Base-by-base conservation (phyloP, 106 monocot genomes). In the Dendrobium chrysotoxum region DNA sequence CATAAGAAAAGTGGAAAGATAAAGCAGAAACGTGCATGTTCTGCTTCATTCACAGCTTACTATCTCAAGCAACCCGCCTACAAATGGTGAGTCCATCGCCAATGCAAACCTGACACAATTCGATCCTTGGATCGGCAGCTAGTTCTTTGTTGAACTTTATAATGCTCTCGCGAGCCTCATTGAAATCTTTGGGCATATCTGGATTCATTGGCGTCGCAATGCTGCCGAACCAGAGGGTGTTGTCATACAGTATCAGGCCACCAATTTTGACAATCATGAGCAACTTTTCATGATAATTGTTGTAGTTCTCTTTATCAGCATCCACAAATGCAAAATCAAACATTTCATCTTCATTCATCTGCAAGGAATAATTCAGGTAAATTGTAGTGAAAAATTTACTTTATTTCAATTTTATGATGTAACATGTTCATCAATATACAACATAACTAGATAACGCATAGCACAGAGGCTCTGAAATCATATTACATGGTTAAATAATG, bases 261-360 rank as follows among this genome's bases (percentile, higher is more conserved):
- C 89, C 88, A 1, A 89, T 82, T 82, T 83, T 92, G 31, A 92
- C 92, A 23, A 92, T 86, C 5, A 88, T 87, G 21, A 92, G 66
- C 39, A 92, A 40, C 40, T 86, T 44, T 72, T 85, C 84, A 86
- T 92, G 89, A 82, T 92, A 92, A 78, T 89, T 92, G 42, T 88
- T 12, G 89, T 92, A 92, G 84, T 92, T 92, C 80, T 92, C 89
- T 86, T 92, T 92, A 80, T 92, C 89, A 2, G 92, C 92, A 82
- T 92, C 89, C 66, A 92, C 88, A 82, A 92, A 89, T 13, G 87
- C 75, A 78, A 92, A 92, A 80, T 92, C 89, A 57, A 89, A 92
- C 21, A 85, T 81, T 7, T 89, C 92, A 68, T 84, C 85, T 16
- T 72, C 74, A 46, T 64, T 77, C 50, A 30, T 28, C 45, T 88